Percentiles rank a stretch among this genome's conserved stretches.
These are phyloP conservation scores for Annulohypoxylon moriforme DNA, from an alignment of 495 filamentous ascomycete genomes.

Conservation along the genomic window DNA sequence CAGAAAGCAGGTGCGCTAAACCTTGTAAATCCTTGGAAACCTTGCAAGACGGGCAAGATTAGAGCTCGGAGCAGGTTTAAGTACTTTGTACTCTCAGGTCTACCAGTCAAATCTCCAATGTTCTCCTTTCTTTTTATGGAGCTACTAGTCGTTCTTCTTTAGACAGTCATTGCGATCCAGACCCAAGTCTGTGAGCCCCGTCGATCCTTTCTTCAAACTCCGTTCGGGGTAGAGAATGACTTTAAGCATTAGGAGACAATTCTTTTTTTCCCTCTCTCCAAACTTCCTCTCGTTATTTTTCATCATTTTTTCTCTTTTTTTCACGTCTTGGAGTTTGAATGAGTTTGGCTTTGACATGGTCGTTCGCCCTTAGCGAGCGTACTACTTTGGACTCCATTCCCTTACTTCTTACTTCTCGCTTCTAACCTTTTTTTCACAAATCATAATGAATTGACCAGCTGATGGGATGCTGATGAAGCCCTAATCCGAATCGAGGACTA, in stretches of 20 bases:
- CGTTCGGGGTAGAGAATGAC: conserved; percentile 28
- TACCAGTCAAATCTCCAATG: neutral
- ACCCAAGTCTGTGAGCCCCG: conserved; percentile 8
- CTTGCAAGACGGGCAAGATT: too few species aligned
- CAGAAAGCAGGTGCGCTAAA: neutral
- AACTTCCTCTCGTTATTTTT: conserved; percentile 20
- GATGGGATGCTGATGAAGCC: conserved; percentile 38
- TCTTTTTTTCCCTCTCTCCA: conserved; percentile 17
- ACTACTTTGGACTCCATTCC: neutral
- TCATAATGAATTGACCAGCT: conserved; percentile 27
- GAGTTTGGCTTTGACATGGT: neutral
- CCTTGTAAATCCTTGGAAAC: neutral
- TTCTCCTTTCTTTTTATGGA: conserved; percentile 41
- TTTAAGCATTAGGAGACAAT: conserved; percentile 17
- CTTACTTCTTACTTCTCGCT: neutral
- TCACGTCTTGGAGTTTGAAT: conserved; percentile 3
- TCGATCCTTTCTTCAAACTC: conserved; percentile 41
- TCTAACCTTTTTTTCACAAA: conserved; percentile 4
- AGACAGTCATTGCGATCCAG: conserved; percentile 30
- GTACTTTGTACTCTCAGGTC: neutral
- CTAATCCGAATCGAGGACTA: conserved; percentile 42
- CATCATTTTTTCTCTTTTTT: conserved; percentile 4
- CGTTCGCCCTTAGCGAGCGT: conserved; percentile 1
- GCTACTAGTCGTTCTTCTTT: conserved; percentile 1
- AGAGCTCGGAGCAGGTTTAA: neutral